Base-by-base conservation (phyloP, 78 protist species). In the Emiliania huxleyi region DNA sequence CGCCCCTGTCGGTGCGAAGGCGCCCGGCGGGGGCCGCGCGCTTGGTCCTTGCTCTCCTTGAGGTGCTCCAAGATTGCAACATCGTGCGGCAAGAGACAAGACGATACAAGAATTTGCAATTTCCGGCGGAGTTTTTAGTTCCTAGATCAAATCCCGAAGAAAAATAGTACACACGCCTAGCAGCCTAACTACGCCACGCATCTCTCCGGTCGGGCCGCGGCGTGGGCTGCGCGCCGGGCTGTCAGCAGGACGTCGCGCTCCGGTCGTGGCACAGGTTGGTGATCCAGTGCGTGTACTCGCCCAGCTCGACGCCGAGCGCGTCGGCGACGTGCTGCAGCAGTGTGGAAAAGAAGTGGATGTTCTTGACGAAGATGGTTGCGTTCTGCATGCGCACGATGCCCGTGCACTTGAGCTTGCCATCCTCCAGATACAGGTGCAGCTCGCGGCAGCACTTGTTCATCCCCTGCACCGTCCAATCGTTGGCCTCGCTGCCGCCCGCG, bases 201-300 rank as follows among this genome's bases (percentile, higher is more conserved):
- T n/a, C n/a, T n/a, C n/a, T n/a, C n/a, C n/a, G n/a, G n/a, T n/a
- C n/a, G n/a, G n/a, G n/a, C n/a, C n/a, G n/a, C n/a, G n/a, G n/a
- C n/a, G n/a, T n/a, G n/a, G n/a, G n/a, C n/a, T n/a, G n/a, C n/a
- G n/a, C n/a, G n/a, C n/a, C n/a, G n/a, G n/a, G n/a, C n/a, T n/a
- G n/a, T 84, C 69, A 84, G 69, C 90, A 84, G 44, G 8, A 21
- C 35, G 90, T 84, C 21, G 90, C 90, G 4, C 29, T 18, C 23
- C 90, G 90, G 23, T 84, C 90, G 69, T 48, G 43, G 42, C 90
- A 84, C 43, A 84, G 29, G 29, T 45, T 29, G 26, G 90, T 33
- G 33, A 84, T 84, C 71, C 55, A 84, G 69, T 84, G 90, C 35
- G 90, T 84, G 90, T 84, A 84, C 29, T 84, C 90, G 22, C 90